Conservation (phyloP, 2,329 filamentous ascomycete species). For the Trichophyton schoenleinii region DNA sequence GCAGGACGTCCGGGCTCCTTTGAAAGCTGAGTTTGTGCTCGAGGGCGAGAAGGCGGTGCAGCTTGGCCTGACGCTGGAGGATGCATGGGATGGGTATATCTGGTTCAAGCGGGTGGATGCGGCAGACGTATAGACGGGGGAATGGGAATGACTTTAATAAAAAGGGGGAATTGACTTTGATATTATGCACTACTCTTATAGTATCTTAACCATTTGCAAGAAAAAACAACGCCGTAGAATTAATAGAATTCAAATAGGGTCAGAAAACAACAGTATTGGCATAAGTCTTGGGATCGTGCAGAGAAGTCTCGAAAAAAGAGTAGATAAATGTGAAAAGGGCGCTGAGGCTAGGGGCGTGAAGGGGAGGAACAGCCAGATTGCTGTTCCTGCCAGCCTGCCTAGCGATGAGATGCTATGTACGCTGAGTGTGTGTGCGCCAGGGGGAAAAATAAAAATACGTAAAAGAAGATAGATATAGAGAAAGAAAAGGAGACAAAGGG, state of each 20-base stretch:
- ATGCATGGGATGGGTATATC: conserved; percentile 15
- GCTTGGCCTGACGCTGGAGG: conserved; percentile 17
- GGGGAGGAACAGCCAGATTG: too few relatives aligned
- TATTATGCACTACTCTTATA: conserved; percentile 1
- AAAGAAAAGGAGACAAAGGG: conserved; percentile 3
- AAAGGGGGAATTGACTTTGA: neutral
- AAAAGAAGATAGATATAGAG: conserved; percentile 4
- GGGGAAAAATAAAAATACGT: neutral
- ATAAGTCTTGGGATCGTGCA: conserved; percentile 3
- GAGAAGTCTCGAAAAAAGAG: neutral
- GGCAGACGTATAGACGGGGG: neutral
- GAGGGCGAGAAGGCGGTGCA: conserved; percentile 13
- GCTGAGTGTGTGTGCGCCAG: neutral
- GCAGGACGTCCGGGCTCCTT: conserved; percentile 5
- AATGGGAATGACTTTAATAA: too few relatives aligned
- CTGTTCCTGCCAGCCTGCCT: neutral
- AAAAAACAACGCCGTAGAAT: neutral
- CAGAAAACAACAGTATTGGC: neutral
- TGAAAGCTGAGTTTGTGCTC: conserved; percentile 15
- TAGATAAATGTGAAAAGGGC: too few relatives aligned
- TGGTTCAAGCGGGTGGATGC: conserved; percentile 12
- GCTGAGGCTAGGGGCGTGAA: too few relatives aligned
- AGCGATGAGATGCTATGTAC: neutral
- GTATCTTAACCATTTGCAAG: neutral
- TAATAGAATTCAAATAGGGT: neutral